These are phyloP conservation scores for Lodderomyces parapsilosis DNA, from an alignment of 1,139 yeast genomes.

Conservation along the genomic window DNA sequence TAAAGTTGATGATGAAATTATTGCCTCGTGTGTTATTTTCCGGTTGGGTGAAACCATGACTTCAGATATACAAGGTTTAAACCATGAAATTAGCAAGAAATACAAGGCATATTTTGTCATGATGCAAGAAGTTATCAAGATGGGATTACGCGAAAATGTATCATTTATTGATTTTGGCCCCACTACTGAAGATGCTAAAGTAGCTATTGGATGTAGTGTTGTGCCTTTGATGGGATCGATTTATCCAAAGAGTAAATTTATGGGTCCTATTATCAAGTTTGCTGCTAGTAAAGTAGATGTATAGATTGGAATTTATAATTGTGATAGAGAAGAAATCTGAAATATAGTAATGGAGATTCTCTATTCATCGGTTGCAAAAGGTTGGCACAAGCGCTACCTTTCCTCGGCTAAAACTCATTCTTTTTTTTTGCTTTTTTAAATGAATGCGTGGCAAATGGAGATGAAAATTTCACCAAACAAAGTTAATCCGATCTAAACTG, in stretches of 20 bases:
- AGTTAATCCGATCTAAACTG: not conserved
- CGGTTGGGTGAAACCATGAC: slow-evolving; percentile 45
- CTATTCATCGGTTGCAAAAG: too few species aligned
- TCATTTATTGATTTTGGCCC: slow-evolving; percentile 44
- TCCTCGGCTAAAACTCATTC: too few species aligned
- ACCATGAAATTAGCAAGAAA: slow-evolving; percentile 37
- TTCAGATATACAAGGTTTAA: slow-evolving; percentile 44
- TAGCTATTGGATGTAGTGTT: slow-evolving; percentile 38
- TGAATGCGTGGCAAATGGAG: not conserved
- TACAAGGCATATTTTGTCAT: slow-evolving; percentile 47
- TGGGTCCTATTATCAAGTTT: slow-evolving; percentile 19
- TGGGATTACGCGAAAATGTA: slow-evolving; percentile 37
- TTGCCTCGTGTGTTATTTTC: slow-evolving; percentile 44
- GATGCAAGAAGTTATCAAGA: slow-evolving; percentile 46
- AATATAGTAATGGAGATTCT: too few species aligned
- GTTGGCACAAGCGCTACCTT: too few species aligned
- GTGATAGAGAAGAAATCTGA: too few species aligned
- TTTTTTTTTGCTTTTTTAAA: not conserved
- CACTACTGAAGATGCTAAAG: slow-evolving; percentile 37
- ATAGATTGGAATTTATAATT: not conserved
- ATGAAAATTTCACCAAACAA: not conserved
- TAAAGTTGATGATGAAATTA: slow-evolving; percentile 31
- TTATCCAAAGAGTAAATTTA: slow-evolving; percentile 16
- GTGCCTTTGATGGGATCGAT: slow-evolving; percentile 36
- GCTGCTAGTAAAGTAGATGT: slow-evolving; percentile 24